Conservation (phyloP, 495 filamentous ascomycete species). For the Cryomyces antarcticus region DNA sequence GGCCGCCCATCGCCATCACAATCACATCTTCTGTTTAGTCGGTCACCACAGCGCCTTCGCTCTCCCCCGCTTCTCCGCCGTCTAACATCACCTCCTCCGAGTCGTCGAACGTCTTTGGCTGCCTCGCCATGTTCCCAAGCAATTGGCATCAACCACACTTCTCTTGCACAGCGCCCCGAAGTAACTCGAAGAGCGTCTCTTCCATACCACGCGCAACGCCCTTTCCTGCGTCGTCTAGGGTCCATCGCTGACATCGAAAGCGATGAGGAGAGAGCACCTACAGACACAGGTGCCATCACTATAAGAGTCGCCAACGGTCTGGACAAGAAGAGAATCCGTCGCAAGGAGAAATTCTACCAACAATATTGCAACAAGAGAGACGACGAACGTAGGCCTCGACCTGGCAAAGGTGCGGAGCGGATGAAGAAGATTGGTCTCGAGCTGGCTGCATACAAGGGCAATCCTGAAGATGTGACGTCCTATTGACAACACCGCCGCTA, state of each 20-base stretch:
- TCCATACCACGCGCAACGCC: conserved; percentile 10
- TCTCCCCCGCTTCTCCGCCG: conserved; percentile 36
- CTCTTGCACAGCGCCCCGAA: conserved; percentile 16
- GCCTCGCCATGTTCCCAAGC: background rate
- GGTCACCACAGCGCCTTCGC: conserved; percentile 49
- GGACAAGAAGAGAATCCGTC: conserved; percentile 78
- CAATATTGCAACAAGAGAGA: conserved; percentile 46
- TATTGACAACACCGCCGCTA: conserved; percentile 1
- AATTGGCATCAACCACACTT: background rate
- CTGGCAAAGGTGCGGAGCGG: conserved; percentile 74
- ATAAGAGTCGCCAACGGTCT: conserved; percentile 95
- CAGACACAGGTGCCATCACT: conserved; percentile 19
- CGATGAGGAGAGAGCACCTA: background rate
- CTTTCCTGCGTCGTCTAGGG: background rate
- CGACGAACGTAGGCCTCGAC: conserved; percentile 27
- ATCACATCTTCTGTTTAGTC: conserved; percentile 35
- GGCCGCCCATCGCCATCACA: conserved; percentile 11
- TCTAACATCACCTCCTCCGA: conserved; percentile 26
- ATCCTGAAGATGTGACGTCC: conserved; percentile 8
- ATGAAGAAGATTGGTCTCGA: conserved; percentile 87
- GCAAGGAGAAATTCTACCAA: conserved; percentile 74
- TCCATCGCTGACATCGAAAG: conserved; percentile 1
- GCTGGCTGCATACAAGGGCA: conserved; percentile 19
- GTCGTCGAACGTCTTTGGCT: conserved; percentile 1
- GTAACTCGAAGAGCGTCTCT: conserved; percentile 17